Conservation (phyloP, 345 rosid genomes). For the Rubroshorea leprosula region DNA sequence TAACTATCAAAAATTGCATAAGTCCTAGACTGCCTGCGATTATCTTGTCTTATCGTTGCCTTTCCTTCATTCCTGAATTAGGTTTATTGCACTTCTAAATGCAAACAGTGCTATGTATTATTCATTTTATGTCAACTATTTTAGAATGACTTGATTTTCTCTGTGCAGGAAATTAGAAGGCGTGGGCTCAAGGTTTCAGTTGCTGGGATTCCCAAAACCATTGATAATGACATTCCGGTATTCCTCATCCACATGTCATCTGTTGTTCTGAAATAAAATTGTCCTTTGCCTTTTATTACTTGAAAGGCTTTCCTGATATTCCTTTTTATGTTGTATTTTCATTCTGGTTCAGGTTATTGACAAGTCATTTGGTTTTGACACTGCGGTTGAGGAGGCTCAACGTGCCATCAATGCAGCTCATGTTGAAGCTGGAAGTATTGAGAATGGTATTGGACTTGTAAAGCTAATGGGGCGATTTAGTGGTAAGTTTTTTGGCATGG, state of each 20-base stretch:
- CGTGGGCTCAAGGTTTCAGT: constrained; percentile 82
- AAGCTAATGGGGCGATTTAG: constrained; percentile 87
- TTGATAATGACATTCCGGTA: constrained; percentile 94
- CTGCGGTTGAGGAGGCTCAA: constrained; percentile 96
- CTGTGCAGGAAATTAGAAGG: constrained; percentile 60
- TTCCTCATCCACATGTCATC: constrained; percentile 9
- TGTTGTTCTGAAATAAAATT: constrained; percentile 12
- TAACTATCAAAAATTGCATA: too few species aligned
- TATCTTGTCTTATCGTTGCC: too few species aligned
- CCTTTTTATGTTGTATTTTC: constrained; percentile 11
- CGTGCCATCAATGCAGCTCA: constrained; percentile 93
- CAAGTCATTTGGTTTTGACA: constrained; percentile 87
- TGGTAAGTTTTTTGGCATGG: constrained; percentile 41
- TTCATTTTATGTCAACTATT: too few species aligned
- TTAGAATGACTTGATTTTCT: neutral
- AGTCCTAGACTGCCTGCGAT: too few species aligned
- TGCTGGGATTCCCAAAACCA: constrained; percentile 88
- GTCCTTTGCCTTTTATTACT: constrained; percentile 5
- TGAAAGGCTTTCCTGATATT: neutral
- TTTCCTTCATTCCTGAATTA: too few species aligned
- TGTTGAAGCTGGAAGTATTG: constrained; percentile 73
- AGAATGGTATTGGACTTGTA: constrained; percentile 80
- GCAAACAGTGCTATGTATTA: too few species aligned
- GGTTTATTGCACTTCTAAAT: too few species aligned
- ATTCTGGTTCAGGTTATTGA: constrained; percentile 68